These are phyloP conservation scores for Martiniozyma abietophila DNA, from an alignment of 805 yeast genomes.

Conservation along the genomic window DNA sequence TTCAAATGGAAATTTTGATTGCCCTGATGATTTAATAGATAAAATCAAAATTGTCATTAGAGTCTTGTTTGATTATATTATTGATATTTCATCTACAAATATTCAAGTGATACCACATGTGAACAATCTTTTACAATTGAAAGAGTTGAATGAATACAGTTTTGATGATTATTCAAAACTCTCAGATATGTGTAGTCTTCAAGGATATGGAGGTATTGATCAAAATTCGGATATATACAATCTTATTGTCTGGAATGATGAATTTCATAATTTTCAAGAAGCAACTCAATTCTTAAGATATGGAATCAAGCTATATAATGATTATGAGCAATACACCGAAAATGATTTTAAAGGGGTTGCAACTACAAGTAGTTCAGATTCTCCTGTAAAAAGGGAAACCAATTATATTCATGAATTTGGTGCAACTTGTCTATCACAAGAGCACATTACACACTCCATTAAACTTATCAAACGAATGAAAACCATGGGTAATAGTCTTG, in stretches of 20 bases:
- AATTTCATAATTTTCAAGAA: constrained; percentile 46
- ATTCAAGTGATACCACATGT: constrained; percentile 18
- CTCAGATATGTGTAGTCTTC: constrained; percentile 20
- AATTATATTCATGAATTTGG: constrained; percentile 7
- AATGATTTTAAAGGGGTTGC: constrained; percentile 3
- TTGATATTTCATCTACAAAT: constrained; percentile 31
- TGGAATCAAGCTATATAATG: constrained; percentile 1
- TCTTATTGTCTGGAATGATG: constrained; percentile 71
- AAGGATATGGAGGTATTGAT: constrained; percentile 29
- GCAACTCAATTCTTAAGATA: constrained; percentile 16
- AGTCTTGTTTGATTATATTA: constrained; percentile 31
- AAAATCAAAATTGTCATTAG: constrained; percentile 22
- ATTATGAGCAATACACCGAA: constrained; percentile 7
- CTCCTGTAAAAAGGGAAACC: constrained; percentile 4
- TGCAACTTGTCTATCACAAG: constrained; percentile 5
- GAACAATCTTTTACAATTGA: constrained; percentile 1
- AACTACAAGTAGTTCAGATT: neutral
- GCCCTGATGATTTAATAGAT: constrained; percentile 15
- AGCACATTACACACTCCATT: neutral
- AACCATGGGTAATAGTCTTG: constrained; percentile 1
- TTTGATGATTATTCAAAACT: neutral
- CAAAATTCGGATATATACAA: constrained; percentile 30
- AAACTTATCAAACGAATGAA: constrained; percentile 3
- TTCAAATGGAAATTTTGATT: constrained; percentile 1
- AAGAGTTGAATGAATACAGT: constrained; percentile 3